Percentiles rank a stretch among this genome's conserved stretches.
Conservation (phyloP, 805 yeast species). For the Candida xyloterini region DNA sequence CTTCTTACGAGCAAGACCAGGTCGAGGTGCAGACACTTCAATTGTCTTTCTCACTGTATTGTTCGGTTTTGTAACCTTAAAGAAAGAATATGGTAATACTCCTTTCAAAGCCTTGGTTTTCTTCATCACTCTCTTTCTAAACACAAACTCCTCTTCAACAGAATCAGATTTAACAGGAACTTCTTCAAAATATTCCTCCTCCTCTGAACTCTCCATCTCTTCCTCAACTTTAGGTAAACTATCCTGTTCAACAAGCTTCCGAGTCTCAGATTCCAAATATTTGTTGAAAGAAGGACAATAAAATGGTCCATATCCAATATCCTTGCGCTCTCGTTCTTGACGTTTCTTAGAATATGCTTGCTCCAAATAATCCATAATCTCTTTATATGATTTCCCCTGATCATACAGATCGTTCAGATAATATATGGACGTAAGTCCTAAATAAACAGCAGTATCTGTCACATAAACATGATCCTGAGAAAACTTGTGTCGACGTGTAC, state of each 20-base stretch:
- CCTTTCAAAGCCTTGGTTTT: conserved; percentile 25
- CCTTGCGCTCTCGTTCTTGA: conserved; percentile 23
- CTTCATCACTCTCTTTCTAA: conserved; percentile 20
- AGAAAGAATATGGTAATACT: conserved; percentile 28
- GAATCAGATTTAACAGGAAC: not conserved
- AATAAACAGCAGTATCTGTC: conserved; percentile 33
- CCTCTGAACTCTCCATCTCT: conserved; percentile 1
- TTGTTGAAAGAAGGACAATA: conserved; percentile 23
- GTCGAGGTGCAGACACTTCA: not conserved
- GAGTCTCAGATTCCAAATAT: conserved; percentile 22
- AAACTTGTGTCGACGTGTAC: conserved; percentile 31
- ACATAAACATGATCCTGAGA: conserved; percentile 36
- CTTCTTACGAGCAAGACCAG: conserved; percentile 23
- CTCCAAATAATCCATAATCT: conserved; percentile 29
- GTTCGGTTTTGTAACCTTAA: conserved; percentile 8
- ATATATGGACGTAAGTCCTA: conserved; percentile 31
- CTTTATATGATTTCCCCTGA: conserved; percentile 27
- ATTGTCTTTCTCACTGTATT: not conserved
- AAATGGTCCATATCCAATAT: conserved; percentile 31
- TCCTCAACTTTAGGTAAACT: conserved; percentile 1
- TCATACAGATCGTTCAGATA: conserved; percentile 30
- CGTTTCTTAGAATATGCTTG: conserved; percentile 23
- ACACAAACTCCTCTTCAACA: conserved; percentile 17
- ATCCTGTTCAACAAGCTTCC: conserved; percentile 5
- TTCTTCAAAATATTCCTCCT: conserved; percentile 6